These are phyloP conservation scores for Mucor plumbeus DNA, from an alignment of 371 early-diverging fungal species.

Conservation along the genomic window DNA sequence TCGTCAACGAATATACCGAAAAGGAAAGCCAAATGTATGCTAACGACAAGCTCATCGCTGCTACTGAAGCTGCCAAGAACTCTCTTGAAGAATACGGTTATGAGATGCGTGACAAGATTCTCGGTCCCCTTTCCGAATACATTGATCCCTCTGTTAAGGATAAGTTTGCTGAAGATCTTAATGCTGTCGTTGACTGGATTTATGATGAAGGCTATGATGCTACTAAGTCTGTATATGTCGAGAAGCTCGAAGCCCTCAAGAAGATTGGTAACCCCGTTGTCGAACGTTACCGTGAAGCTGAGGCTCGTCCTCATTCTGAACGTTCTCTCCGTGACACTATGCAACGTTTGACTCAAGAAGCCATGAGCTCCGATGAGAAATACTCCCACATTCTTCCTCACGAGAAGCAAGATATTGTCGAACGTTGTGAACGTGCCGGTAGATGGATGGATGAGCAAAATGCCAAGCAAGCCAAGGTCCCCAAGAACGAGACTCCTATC, in stretches of 20 bases:
- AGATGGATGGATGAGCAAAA: conserved; percentile 89
- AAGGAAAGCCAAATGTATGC: conserved; percentile 87
- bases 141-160: conserved; percentile 77
- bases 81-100: conserved; percentile 98
- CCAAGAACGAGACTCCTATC: conserved; percentile 78
- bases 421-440: conserved; percentile 76
- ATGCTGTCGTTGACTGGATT: conserved; percentile 94
- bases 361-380: conserved; percentile 79
- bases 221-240: conserved; percentile 85
- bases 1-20: conserved; percentile 71
- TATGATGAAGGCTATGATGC: conserved; percentile 96
- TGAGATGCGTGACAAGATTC: conserved; percentile 91
- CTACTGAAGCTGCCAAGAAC: conserved; percentile 94
- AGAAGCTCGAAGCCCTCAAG: conserved; percentile 84
- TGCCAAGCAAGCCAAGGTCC: conserved; percentile 71
- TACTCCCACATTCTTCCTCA: conserved; percentile 88
- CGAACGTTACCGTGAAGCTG: conserved; percentile 82
- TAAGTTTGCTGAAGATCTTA: conserved; percentile 71
- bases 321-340: conserved; percentile 80
- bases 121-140: conserved; percentile 72
- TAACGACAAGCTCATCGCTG: conserved; percentile 87
- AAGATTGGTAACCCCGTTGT: conserved; percentile 84
- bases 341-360: conserved; percentile 72
- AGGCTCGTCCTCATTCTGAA: conserved; percentile 85
- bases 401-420: conserved; percentile 84